Conservation (phyloP, 2,329 filamentous ascomycete genomes). For the Trichocomaceae sp. region DNA sequence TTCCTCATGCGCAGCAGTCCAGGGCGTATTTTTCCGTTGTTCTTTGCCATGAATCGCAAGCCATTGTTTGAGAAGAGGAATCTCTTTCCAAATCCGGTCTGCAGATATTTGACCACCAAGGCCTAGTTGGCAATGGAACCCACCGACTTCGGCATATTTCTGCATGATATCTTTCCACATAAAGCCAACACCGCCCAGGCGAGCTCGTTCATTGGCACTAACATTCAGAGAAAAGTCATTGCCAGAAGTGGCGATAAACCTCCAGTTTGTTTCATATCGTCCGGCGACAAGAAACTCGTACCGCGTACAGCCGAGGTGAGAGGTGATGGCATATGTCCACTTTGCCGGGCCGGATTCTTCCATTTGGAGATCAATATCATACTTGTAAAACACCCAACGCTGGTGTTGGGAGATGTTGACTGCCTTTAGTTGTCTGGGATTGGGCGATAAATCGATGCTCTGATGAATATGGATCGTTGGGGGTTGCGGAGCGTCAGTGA, state of each 20-base stretch:
- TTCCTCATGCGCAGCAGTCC: constrained; percentile 92
- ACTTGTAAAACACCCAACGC: constrained; percentile 92
- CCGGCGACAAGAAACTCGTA: constrained; percentile 96
- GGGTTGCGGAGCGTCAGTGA: constrained; percentile 84
- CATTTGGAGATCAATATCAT: constrained; percentile 87
- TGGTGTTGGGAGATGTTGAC: constrained; percentile 83
- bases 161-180: constrained; percentile 99
- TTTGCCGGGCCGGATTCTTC: constrained; percentile 67
- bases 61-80: constrained; percentile 91
- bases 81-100: constrained; percentile 92
- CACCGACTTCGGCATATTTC: constrained; percentile 92
- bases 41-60: constrained; percentile 87
- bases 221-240: constrained; percentile 92
- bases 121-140: constrained; percentile 89
- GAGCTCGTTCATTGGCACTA: constrained; percentile 74
- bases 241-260: constrained; percentile 90
- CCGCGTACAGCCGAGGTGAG: constrained; percentile 91
- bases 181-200: constrained; percentile 80
- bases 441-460: constrained; percentile 83
- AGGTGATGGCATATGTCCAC: constrained; percentile 98
- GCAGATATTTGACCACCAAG: constrained; percentile 93
- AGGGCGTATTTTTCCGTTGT: constrained; percentile 78
- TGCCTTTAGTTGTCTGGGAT: constrained; percentile 77
- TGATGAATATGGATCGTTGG: constrained; percentile 95
- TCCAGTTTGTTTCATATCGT: constrained; percentile 83